Conservation (phyloP, 148 eudicot species). For the Rhododendron kiyosumense region DNA sequence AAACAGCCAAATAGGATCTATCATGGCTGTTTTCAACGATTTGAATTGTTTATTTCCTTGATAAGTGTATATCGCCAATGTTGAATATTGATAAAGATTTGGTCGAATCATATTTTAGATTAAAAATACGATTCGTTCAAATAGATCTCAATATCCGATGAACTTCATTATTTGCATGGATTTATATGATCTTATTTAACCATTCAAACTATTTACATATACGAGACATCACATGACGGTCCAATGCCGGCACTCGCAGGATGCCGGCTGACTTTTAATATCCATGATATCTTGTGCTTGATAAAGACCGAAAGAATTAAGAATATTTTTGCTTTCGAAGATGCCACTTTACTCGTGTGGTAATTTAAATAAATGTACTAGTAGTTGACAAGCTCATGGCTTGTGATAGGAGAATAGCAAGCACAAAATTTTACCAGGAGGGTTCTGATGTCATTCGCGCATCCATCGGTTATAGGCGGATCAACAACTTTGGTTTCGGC, state of each 20-base stretch:
- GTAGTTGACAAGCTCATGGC: background rate
- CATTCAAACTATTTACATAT: background rate
- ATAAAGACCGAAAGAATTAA: background rate
- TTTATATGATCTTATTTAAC: background rate
- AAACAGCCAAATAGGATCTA: background rate
- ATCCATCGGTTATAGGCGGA: background rate
- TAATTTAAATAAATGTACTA: background rate
- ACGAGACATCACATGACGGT: background rate
- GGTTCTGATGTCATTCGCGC: background rate
- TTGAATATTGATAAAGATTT: background rate
- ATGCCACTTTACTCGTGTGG: background rate
- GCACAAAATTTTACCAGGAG: background rate
- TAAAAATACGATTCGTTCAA: background rate
- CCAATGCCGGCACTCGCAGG: background rate
- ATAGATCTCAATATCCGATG: background rate
- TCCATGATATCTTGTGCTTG: background rate
- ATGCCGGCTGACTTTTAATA: background rate
- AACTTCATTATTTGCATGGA: background rate
- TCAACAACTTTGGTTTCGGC: no score
- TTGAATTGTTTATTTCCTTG: background rate
- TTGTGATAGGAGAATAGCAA: background rate
- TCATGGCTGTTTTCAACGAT: background rate
- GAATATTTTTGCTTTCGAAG: background rate
- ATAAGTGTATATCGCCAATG: background rate
- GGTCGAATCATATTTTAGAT: background rate